These are phyloP conservation scores for Yarrowia sp. DNA, from an alignment of 805 yeast species.

Conservation along the genomic window DNA sequence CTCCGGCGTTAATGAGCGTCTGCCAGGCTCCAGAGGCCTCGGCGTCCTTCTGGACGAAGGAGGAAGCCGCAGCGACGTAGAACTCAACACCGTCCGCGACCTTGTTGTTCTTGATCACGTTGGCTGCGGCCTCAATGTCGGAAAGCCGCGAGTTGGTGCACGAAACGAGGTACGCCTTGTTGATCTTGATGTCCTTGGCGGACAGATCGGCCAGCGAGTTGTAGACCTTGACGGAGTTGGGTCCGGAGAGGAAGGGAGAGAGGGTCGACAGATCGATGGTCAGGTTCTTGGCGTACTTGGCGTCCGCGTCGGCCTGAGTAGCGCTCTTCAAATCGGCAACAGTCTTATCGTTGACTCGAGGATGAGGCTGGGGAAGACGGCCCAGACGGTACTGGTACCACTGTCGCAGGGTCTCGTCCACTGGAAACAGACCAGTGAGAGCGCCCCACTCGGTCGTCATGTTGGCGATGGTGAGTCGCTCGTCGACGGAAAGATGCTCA, in stretches of 20 bases:
- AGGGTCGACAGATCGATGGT: constrained; percentile 75
- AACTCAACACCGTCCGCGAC: constrained; percentile 89
- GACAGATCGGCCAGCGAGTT: constrained; percentile 75
- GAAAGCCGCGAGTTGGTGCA: constrained; percentile 94
- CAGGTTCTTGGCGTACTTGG: constrained; percentile 84
- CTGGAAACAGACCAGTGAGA: constrained; percentile 94
- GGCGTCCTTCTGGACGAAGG: constrained; percentile 89
- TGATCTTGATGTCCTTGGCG: constrained; percentile 66
- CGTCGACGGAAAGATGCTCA: constrained; percentile 67
- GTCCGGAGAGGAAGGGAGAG: constrained; percentile 91
- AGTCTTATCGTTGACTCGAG: constrained; percentile 69
- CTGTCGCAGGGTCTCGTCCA: constrained; percentile 70
- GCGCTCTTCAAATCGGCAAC: constrained; percentile 52
- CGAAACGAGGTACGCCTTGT: constrained; percentile 96
- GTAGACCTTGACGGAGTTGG: constrained; percentile 93
- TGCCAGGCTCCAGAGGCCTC: constrained; percentile 92
- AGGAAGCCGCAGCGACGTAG: constrained; percentile 96
- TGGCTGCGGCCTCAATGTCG: constrained; percentile 93
- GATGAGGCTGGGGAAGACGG: constrained; percentile 67
- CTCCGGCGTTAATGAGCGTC: constrained; percentile 84
- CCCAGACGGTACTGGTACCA: constrained; percentile 71
- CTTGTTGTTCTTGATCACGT: constrained; percentile 74
- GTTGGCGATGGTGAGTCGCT: constrained; percentile 88
- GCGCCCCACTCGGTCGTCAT: constrained; percentile 99
- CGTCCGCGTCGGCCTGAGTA: constrained; percentile 65